These are phyloP conservation scores for Nitzschia sp. DNA, from an alignment of 108 stramenopile species.

Conservation along the genomic window DNA sequence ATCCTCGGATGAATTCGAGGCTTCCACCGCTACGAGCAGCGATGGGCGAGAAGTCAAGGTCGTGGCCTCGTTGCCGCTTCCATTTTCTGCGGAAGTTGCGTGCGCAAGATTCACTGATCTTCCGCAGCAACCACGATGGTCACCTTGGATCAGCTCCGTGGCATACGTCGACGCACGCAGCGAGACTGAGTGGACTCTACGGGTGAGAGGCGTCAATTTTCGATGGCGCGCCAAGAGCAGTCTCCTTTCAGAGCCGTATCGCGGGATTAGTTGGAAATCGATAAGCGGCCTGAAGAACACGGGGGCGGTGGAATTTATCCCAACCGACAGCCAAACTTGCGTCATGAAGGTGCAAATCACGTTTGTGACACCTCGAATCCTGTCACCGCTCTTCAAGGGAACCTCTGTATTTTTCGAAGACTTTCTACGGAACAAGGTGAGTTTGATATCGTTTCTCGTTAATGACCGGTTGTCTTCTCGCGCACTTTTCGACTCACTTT, in stretches of 20 bases:
- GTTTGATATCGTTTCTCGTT: neutral
- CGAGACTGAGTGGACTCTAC: slow-evolving; percentile 85
- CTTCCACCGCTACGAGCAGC: slow-evolving; percentile 48
- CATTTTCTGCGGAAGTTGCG: slow-evolving; percentile 78
- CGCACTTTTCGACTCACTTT: neutral
- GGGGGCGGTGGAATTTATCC: slow-evolving; percentile 40
- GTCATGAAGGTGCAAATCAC: slow-evolving; percentile 75
- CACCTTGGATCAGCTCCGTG: slow-evolving; percentile 85
- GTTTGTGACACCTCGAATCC: slow-evolving; percentile 69
- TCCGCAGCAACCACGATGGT: slow-evolving; percentile 86
- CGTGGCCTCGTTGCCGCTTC: slow-evolving; percentile 72
- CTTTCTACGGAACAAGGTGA: slow-evolving; percentile 77
- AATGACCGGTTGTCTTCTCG: neutral
- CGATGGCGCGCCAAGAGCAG: slow-evolving; percentile 76
- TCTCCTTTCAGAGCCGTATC: slow-evolving; percentile 47
- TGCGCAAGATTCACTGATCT: slow-evolving; percentile 82
- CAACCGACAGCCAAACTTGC: slow-evolving; percentile 37
- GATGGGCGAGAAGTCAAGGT: slow-evolving; percentile 69
- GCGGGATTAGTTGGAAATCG: slow-evolving; percentile 80
- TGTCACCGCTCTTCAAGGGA: slow-evolving; percentile 69
- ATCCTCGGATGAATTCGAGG: slow-evolving; percentile 40
- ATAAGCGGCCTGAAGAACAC: slow-evolving; percentile 72
- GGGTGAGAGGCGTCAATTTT: slow-evolving; percentile 70
- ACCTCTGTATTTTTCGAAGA: slow-evolving; percentile 71
- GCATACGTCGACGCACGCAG: slow-evolving; percentile 63